A percentile compares a stretch with the other conserved stretches of the same genome.
phyloP scores from a whole-genome alignment of 345 rosid genomes.

The Pseudoturritis turrita region DNA sequence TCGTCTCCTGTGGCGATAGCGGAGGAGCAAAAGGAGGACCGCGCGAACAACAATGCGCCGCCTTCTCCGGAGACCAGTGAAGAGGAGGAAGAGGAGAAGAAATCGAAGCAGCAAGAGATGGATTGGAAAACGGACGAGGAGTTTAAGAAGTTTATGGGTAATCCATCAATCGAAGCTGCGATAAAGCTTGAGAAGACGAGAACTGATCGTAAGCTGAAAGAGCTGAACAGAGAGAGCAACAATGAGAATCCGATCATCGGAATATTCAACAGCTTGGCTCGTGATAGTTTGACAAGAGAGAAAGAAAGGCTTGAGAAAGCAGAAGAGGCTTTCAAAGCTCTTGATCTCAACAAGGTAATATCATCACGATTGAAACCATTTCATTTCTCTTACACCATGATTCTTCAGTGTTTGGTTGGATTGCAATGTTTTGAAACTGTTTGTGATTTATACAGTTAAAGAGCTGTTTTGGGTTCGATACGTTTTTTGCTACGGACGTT shows the following conservation, averaged over 20 bases:
- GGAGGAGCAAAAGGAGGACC: constrained; percentile 29
- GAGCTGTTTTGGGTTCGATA: constrained; percentile 83
- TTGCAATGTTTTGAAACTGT: neutral
- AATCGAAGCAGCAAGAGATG: constrained; percentile 60
- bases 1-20: constrained; percentile 48
- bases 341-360: constrained; percentile 82
- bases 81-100: constrained; percentile 32
- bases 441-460: constrained; percentile 54
- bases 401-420: neutral
- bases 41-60: constrained; percentile 18
- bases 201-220: constrained; percentile 84
- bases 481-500: constrained; percentile 85
- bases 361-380: neutral
- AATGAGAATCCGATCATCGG: constrained; percentile 49
- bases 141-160: constrained; percentile 95
- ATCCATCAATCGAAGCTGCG: constrained; percentile 91
- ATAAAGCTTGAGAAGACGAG: constrained; percentile 95
- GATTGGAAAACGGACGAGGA: constrained; percentile 95
- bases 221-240: constrained; percentile 56
- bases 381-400: neutral
- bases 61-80: constrained; percentile 20
- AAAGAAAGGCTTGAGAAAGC: constrained; percentile 82
- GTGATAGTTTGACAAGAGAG: constrained; percentile 61
- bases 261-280: constrained; percentile 51
- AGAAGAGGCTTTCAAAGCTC: constrained; percentile 80